phyloP scores from a whole-genome alignment of 768 basidiomycete genomes.

The Dacryopinax primogenitus region DNA sequence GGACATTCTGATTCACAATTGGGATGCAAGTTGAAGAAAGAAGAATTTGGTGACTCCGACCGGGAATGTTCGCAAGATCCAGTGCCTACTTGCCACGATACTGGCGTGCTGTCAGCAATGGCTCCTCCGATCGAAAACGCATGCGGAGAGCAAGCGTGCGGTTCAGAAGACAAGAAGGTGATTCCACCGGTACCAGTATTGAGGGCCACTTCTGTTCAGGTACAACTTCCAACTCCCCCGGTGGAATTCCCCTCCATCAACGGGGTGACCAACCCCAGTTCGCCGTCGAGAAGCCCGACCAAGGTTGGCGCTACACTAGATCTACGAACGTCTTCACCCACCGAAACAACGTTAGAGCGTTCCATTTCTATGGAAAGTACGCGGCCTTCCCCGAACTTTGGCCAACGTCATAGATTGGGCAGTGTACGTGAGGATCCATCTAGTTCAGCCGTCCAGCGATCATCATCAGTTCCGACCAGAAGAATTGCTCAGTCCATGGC shows the following conservation, averaged over 20 bases:
- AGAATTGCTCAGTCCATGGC: background rate
- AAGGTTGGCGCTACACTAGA: background rate
- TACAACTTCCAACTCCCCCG: background rate
- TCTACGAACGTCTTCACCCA: too few relatives aligned
- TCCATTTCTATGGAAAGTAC: background rate
- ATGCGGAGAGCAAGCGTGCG: too few relatives aligned
- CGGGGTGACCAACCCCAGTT: background rate
- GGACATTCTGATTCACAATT: too few relatives aligned
- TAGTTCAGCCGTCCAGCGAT: background rate
- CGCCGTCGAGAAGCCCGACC: background rate
- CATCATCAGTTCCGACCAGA: background rate
- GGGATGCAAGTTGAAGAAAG: too few relatives aligned
- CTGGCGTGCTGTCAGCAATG: too few relatives aligned
- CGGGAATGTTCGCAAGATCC: too few relatives aligned
- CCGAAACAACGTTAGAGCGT: background rate
- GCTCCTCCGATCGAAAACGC: too few relatives aligned
- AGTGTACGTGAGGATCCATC: background rate
- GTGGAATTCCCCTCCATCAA: too few relatives aligned
- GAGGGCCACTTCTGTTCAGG: background rate
- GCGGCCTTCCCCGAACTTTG: background rate
- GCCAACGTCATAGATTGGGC: background rate
- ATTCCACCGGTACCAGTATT: too few relatives aligned
- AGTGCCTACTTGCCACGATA: too few relatives aligned
- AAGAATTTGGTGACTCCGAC: too few relatives aligned
- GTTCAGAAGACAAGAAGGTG: too few relatives aligned